Base-by-base conservation (phyloP, 2,329 filamentous ascomycete genomes). In the Zymoseptoria pseudotritici region DNA sequence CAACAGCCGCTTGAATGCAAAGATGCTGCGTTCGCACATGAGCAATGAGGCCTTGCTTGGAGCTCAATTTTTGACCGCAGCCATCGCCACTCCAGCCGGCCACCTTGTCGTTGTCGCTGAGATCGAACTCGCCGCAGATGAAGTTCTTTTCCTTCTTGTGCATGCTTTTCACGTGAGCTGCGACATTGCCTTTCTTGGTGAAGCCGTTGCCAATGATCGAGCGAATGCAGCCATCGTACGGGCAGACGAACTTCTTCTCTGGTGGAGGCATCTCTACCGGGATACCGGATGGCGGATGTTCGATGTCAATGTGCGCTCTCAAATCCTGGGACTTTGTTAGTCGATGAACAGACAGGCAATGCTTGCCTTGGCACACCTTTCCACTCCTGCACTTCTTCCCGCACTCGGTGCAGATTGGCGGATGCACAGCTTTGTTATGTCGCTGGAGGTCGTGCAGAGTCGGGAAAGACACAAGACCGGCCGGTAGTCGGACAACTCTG, bases 11-110 rank as follows among this genome's bases (percentile, higher is more conserved):
- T 50, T 63, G 10, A 21, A 83, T 76, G n/a, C 86, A 85, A 24
- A 96, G 78, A 72, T 97, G 93, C 21, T 90, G 83, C 54, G 88
- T 91, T 20, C 90, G 86, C 52, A 97, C 82, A 71, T 97, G 93
- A 65, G 94, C 88, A 72, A 93, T 89, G 0, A 97, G 81, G 29
- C 85, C 86, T 19, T 84, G 82, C 73, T 95, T 96, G 62, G 87
- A 89, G 60, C 84, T 83, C 69, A 95, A 94, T 42, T 82, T 82
- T 62, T 85, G 83, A 2, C 87, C 89, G 70, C 93, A 97, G 55
- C 85, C 80, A 9, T 80, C 75, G 21, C 80, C 82, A 59, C 83
- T 78, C 88, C 91, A 96, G 5, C 74, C 78, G 9, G 77, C 74
- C 1, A 94, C 68, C 51, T 77, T 75, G 20, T 70, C 76, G 52